Evolutionary conservation across 768 basidiomycete genomes (phyloP), one percentile per base, ranked within the genome.

Genomic region (Lyophyllum shimeji): DNA sequence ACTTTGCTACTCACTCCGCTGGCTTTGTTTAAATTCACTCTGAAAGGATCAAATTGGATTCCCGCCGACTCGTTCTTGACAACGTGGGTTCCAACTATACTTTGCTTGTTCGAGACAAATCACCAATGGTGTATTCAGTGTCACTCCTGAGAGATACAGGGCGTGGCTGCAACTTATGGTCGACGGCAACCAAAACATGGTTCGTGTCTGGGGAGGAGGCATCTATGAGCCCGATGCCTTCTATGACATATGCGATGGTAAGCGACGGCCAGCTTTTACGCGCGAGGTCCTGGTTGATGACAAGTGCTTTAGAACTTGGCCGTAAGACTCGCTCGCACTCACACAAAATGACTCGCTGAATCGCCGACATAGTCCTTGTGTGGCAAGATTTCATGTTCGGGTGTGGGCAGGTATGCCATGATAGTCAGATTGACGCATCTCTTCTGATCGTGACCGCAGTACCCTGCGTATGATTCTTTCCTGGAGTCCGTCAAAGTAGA

Each of bases 381-480:
- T 97, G 95, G 95, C 95, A 97, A 73, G 96, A 98, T 72, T 95
- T 97, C 71, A 88, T 92, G 88, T 98, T 98, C 69, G 94, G 87
- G 29, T 97, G 95, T 68, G 95, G 95, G 24, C 91, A 93, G 76
- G 89, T 90, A 57, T 15, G 73, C 61, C 15, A 21, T 47, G 29
- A 33, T 43, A 24, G 5, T 44, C 34, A 46, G 55, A 15, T 21
- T 47, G 29, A 27, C n/a, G 46, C 53, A 20, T 27, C 20, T 33
- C 17, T 7, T 6, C 27, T 42, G 44, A 39, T 52, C 25, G 20
- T 39, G 17, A 6, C 25, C 12, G 18, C 66, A 93, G 86, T 96
- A 97, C 67, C 95, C 95, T 0, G 95, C 92, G 3, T 87, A 95
- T 64, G 85, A 93, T 57, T 81, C 85, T 7, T 89, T 95, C 65